Base-by-base conservation (phyloP, 805 yeast genomes). In the Grigorovia yakushimaensis region DNA sequence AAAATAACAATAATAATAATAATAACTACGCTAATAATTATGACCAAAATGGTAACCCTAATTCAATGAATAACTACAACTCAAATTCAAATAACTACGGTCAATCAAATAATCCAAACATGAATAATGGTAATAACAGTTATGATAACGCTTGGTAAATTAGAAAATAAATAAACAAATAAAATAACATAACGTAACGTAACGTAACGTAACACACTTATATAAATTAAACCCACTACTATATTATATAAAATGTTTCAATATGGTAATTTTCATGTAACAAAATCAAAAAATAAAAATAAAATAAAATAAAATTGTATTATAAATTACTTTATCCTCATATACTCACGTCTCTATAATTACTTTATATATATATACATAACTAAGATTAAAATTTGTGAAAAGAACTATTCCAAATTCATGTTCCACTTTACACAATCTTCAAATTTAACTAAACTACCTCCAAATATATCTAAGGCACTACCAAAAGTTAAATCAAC, bases 401-500 rank as follows among this genome's bases (percentile, higher is more conserved):
- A n/a, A n/a, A n/a, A n/a, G n/a, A n/a, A n/a, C n/a, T n/a, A n/a
- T 30, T 18, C 19, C 18, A 57, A 56, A 27, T 43, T 46, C 27
- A 55, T 47, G 60, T 88, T 88, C 96, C 97, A 89, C 33, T 59
- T 58, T 35, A 85, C 80, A 47, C 88, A 78, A 5, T 88, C 96
- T 1, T 71, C 72, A 57, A 88, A 88, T 57, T 71, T 78, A 35
- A 93, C 96, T 46, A 84, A 64, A 5, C 66, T 62, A 0, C 99
- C 99, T 1, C 99, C 99, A 71, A 91, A 93, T 10, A 93, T 87
- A 62, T 93, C 98, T 46, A 93, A 68, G 0, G 97, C 84, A 61
- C 95, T 84, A 1, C 99, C 99, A 59, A 70, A 89, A 0, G 98
- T 93, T 61, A 93, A 71, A 61, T 93, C 98, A 13, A 93, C 96